Evolutionary conservation across 1,284 basidiomycete species (phyloP), one percentile per base, ranked within the genome.

Genomic region (Tylopilus sp.): DNA sequence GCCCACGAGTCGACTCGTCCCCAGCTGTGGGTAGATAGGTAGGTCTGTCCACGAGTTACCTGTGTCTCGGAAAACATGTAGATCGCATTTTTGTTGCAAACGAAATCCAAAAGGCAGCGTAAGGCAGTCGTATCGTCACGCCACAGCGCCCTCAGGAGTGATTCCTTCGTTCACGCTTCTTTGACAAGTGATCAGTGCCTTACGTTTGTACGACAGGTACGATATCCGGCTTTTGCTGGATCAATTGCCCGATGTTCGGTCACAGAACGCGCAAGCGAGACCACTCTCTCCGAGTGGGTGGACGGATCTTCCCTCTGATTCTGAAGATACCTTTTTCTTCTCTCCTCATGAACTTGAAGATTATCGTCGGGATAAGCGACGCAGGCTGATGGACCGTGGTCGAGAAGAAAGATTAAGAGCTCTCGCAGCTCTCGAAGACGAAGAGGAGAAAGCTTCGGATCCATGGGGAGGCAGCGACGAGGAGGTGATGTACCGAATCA

Each of bases 271-370:
- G 47, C 70, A 53, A 13, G 26, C 13, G 29, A 59, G 70, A 66
- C 64, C 69, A 12, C 66, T 53, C 32, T 89, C 89, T 0, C 87
- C 90, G 9, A 81, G 83, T 4, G 92, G 91, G 38, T 95, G 93
- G 91, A 91, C 91, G 0, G 91, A 94, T 73, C 83, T 95, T 1
- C 90, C 94, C 5, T 95, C 94, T 0, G 95, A 96, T 72, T 76
- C 86, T 1, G 94, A 95, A 80, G 93, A 95, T 69, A 90, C 86
- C 0, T 96, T 94, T 78, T 92, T 92, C 78, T 84, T 95, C 66
- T 84, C 88, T 1, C 84, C 86, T 0, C 81, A 84, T 24, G 94
- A 95, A 71, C 81, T 84, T 6, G 87, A 89, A 19, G 91, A 92
- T 65, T 90, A 89, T 68, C 84, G 82, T 26, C 83, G 87, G 13